Evolutionary conservation across 192 early-diverging fungal genomes (phyloP).

Genomic region (Mortierella antarctica): DNA sequence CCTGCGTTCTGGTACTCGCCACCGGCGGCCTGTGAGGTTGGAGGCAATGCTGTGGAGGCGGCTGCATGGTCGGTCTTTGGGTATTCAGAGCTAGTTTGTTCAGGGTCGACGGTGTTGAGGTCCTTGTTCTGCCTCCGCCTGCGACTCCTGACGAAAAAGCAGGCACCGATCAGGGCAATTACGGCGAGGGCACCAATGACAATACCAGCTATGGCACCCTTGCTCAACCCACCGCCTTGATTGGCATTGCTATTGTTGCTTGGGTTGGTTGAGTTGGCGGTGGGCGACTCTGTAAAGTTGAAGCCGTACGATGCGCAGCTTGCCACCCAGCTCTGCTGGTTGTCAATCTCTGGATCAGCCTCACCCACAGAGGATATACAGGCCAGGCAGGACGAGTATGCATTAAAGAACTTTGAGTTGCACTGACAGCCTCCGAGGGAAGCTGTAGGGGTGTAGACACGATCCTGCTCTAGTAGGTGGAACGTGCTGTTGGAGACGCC

Average conservation of each 20-base stretch:
- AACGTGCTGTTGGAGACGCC: conserved; percentile 34
- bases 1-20: conserved; percentile 22
- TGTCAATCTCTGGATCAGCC: conserved; percentile 33
- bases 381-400: conserved; percentile 29
- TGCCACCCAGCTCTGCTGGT: conserved; percentile 33
- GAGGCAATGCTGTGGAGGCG: conserved; percentile 1
- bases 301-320: conserved; percentile 36
- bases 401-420: conserved; percentile 28
- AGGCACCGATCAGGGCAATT: conserved; percentile 15
- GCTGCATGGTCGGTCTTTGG: not conserved
- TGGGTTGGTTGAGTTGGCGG: conserved; percentile 16
- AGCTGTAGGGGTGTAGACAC: conserved; percentile 39
- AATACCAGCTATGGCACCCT: conserved; percentile 41
- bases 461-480: conserved; percentile 17
- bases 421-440: conserved; percentile 43
- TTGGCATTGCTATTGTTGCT: not conserved
- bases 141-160: conserved; percentile 9
- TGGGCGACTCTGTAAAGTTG: conserved; percentile 20
- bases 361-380: conserved; percentile 36
- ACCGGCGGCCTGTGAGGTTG: not conserved
- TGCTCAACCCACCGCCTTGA: conserved; percentile 28
- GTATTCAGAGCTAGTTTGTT: too few species aligned
- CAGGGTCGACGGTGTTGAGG: too few species aligned
- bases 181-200: conserved; percentile 29
- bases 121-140: conserved; percentile 14